Evolutionary conservation across 805 yeast genomes (phyloP).

Genomic region (Saccharomycopsis vini): DNA sequence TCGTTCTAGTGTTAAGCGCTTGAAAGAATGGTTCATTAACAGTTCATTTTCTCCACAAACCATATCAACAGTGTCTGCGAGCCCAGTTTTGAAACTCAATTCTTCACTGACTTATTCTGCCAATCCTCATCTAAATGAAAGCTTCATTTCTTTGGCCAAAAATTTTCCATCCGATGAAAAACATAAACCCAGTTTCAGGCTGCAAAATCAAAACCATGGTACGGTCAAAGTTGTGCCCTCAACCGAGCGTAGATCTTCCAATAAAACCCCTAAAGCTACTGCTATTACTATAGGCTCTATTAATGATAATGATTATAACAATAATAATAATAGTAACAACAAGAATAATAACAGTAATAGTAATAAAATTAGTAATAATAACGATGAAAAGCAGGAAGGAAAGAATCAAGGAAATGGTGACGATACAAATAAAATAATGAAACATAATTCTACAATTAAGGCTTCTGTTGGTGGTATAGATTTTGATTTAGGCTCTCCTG

Average conservation of each 20-base stretch:
- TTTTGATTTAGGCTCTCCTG: slow-evolving; percentile 12
- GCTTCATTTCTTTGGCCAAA: slow-evolving; percentile 2
- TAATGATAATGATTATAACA: neutral
- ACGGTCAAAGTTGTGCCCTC: too few species aligned
- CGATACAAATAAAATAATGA: slow-evolving; percentile 52
- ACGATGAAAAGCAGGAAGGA: neutral
- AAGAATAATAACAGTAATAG: too few species aligned
- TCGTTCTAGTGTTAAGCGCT: neutral
- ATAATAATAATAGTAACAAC: too few species aligned
- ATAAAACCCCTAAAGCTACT: neutral
- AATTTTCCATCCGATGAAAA: neutral
- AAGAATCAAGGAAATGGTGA: slow-evolving; percentile 56
- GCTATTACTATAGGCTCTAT: neutral
- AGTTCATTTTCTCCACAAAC: neutral
- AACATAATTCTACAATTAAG: slow-evolving; percentile 3
- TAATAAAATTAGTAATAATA: too few species aligned
- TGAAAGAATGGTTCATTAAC: neutral
- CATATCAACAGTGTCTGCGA: neutral
- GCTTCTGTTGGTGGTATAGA: slow-evolving; percentile 13
- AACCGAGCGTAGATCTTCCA: too few species aligned
- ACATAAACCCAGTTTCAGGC: too few species aligned
- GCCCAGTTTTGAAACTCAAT: neutral
- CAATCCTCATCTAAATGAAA: neutral
- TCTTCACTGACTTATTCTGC: neutral
- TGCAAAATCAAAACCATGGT: too few species aligned